Conservation (phyloP, 1,284 basidiomycete genomes). For the Clitocybe nebularis region DNA sequence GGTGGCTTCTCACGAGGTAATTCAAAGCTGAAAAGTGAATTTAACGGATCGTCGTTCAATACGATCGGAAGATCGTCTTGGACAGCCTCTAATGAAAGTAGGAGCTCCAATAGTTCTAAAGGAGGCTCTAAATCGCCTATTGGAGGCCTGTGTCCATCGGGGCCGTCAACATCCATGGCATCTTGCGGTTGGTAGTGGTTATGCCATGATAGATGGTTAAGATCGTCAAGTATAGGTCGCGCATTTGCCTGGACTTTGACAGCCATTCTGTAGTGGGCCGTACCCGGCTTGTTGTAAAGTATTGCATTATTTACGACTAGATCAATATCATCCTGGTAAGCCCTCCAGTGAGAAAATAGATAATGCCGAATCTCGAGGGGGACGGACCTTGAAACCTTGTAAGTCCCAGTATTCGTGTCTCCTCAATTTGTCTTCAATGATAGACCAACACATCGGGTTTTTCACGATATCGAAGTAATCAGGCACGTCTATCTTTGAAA, state of each 20-base stretch:
- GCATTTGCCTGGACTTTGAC: slow-evolving; percentile 61
- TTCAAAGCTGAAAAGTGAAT: slow-evolving; percentile 66
- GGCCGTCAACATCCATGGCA: slow-evolving; percentile 5
- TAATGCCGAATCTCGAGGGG: background rate
- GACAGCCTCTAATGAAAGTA: slow-evolving; percentile 49
- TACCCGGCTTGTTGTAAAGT: slow-evolving; percentile 79
- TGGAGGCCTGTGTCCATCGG: slow-evolving; percentile 1
- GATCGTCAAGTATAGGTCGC: slow-evolving; percentile 55
- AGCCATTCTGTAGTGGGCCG: slow-evolving; percentile 73
- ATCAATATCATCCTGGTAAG: slow-evolving; percentile 67
- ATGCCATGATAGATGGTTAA: no score
- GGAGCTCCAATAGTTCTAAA: slow-evolving; percentile 48
- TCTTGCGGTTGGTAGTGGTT: slow-evolving; percentile 16
- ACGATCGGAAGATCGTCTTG: slow-evolving; percentile 48
- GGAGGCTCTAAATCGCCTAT: slow-evolving; percentile 74
- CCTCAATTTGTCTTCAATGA: slow-evolving; percentile 79
- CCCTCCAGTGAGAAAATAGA: background rate
- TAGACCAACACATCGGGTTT: slow-evolving; percentile 86
- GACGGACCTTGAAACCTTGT: slow-evolving; percentile 68
- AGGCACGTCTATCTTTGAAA: slow-evolving; percentile 77
- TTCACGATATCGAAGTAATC: slow-evolving; percentile 91
- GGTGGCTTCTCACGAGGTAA: slow-evolving; percentile 52
- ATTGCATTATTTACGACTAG: slow-evolving; percentile 88
- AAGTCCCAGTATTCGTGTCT: slow-evolving; percentile 76
- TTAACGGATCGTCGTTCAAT: slow-evolving; percentile 56